phyloP scores from a whole-genome alignment of 805 yeast species.

The Ogataea trehalophila region DNA sequence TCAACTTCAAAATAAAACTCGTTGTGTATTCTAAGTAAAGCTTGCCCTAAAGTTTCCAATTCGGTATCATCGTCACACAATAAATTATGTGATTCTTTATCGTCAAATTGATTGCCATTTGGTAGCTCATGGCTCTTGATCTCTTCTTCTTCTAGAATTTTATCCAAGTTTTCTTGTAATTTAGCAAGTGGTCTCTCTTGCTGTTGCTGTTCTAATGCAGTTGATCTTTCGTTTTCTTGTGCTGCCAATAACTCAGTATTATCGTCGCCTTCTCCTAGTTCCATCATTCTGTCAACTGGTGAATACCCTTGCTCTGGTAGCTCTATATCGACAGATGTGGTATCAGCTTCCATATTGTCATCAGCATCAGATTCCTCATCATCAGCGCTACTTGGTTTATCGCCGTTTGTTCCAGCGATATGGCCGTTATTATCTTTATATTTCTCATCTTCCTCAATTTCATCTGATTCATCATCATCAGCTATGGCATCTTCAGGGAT shows the following conservation, averaged over 20 bases:
- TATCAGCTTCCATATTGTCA: constrained; percentile 2
- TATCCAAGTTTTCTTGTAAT: constrained; percentile 68
- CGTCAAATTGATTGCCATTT: constrained; percentile 5
- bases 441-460: constrained; percentile 1
- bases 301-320: constrained; percentile 28
- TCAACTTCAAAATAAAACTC: constrained; percentile 56
- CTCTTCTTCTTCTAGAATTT: constrained; percentile 34
- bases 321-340: constrained; percentile 15
- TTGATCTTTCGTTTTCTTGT: constrained; percentile 60
- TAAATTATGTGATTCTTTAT: constrained; percentile 40
- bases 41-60: constrained; percentile 54
- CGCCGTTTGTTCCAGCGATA: neutral
- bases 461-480: constrained; percentile 11
- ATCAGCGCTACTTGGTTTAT: neutral
- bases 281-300: constrained; percentile 47
- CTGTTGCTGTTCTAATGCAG: constrained; percentile 72
- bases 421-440: neutral
- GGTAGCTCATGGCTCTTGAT: constrained; percentile 14
- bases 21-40: constrained; percentile 58
- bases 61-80: constrained; percentile 81
- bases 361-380: constrained; percentile 19
- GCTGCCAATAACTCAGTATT: constrained; percentile 44
- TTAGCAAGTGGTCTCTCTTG: constrained; percentile 81
- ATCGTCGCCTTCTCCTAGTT: constrained; percentile 47
- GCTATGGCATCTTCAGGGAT: constrained; percentile 10